Conservation (phyloP, 2,329 filamentous ascomycete genomes). For the Nemania serpens region DNA sequence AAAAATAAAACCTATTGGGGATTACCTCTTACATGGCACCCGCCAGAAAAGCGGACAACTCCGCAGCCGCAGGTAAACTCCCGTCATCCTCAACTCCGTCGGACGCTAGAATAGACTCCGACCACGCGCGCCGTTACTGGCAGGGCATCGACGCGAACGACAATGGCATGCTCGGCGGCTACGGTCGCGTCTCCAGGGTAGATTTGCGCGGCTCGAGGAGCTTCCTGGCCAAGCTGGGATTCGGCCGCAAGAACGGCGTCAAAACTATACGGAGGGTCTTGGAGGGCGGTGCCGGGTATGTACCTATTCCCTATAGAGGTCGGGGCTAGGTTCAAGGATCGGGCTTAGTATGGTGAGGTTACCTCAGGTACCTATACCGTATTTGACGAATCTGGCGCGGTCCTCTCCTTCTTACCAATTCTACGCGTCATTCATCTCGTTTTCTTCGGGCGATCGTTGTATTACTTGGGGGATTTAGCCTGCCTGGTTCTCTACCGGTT, state of each 20-base stretch:
- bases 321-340: too few relatives aligned
- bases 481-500: not conserved
- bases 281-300: constrained; percentile 50
- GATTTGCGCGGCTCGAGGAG: constrained; percentile 73
- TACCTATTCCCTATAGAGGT: constrained; percentile 13
- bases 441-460: not conserved
- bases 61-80: not conserved
- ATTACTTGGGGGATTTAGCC: not conserved
- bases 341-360: too few relatives aligned
- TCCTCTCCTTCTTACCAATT: not conserved
- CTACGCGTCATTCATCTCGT: too few relatives aligned
- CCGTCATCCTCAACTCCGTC: not conserved
- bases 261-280: constrained; percentile 39
- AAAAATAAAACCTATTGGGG: not conserved
- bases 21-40: constrained; percentile 9
- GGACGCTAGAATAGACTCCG: constrained; percentile 35
- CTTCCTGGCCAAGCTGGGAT: constrained; percentile 71
- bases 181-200: constrained; percentile 65
- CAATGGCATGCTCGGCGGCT: constrained; percentile 82
- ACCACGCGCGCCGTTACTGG: constrained; percentile 53
- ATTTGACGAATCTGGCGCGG: not conserved
- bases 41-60: not conserved
- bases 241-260: constrained; percentile 44
- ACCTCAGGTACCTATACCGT: not conserved
- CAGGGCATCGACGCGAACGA: constrained; percentile 49